Conservation (phyloP, 1,139 yeast genomes). For the Yamadazyma taylorii region DNA sequence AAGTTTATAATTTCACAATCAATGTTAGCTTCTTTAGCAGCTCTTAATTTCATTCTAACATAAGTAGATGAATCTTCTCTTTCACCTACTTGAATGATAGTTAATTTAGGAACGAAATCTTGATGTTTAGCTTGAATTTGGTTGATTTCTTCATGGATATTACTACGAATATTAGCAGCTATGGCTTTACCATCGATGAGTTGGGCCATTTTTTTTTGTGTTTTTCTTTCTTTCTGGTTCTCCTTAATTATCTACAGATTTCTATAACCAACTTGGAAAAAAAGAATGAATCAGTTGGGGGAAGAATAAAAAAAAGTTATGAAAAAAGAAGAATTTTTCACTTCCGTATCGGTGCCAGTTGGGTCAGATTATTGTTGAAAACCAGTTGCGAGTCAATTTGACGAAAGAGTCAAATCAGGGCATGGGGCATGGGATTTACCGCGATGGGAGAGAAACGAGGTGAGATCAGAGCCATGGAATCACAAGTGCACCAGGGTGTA, state of each 20-base stretch:
- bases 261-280: too few species aligned
- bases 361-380: not conserved
- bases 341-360: too few species aligned
- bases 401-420: constrained; percentile 5
- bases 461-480: too few species aligned
- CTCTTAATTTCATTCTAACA: constrained; percentile 91
- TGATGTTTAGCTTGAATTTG: constrained; percentile 54
- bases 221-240: not conserved
- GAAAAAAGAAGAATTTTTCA: too few species aligned
- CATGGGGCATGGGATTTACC: not conserved
- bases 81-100: constrained; percentile 86
- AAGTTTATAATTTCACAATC: constrained; percentile 67
- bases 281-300: not conserved
- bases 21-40: constrained; percentile 84
- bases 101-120: constrained; percentile 71
- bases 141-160: constrained; percentile 54
- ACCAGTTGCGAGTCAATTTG: constrained; percentile 3
- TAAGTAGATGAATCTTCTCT: constrained; percentile 94
- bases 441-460: too few species aligned
- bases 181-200: constrained; percentile 71
- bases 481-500: too few species aligned
- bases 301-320: not conserved
- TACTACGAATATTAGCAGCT: constrained; percentile 55
- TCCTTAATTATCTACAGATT: too few species aligned
- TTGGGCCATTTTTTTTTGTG: constrained; percentile 20